Base-by-base conservation (phyloP, 805 yeast species). In the Hemisphaericaspora nanyangensis region DNA sequence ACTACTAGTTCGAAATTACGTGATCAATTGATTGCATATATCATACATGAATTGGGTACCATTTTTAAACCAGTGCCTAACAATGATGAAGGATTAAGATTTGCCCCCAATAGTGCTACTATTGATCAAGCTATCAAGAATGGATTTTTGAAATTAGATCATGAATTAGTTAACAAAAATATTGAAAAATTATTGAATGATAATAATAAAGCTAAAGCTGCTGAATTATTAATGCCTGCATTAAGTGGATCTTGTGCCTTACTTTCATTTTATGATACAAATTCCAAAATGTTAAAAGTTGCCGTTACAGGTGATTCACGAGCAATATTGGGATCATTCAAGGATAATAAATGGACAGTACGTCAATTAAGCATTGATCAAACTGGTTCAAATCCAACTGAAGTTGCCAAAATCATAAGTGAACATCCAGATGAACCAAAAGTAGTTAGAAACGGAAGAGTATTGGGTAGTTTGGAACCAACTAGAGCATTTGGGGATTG, bases 401-500 rank as follows among this genome's bases (percentile, higher is more conserved):
- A 93, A 63, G 95, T 85, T 15, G 83, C 80, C 17, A 76, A 96
- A 47, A 77, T 93, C 41, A 75, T 81, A 35, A 68, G 77, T 24
- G 97, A 90, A 61, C 99, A 93, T 63, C 99, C 99, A 1, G 82
- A 81, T 44, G 97, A 91, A 61, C 84, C 87, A 25, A 79, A 81
- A 36, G 95, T 82, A 31, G 76, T 91, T 26, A 73, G 85, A 47
- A 79, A 86, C 45, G 99, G 98, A 4, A 78, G 99, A 53, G 85
- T 93, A 8, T 72, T 93, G 49, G 99, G 99, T 0, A 80, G 93
- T 8, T 73, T 93, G 46, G 98, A 93, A 61, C 99, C 99, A 11
- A 79, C 96, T 0, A 74, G 99, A 53, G 95, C 98, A 1, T 93
- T 93, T 69, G 99, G 99, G 34, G 99, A 93, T 61, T 95, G 96